These are phyloP conservation scores for Colletotrichum salicis DNA, from an alignment of 2,329 filamentous ascomycete genomes.

Conservation along the genomic window DNA sequence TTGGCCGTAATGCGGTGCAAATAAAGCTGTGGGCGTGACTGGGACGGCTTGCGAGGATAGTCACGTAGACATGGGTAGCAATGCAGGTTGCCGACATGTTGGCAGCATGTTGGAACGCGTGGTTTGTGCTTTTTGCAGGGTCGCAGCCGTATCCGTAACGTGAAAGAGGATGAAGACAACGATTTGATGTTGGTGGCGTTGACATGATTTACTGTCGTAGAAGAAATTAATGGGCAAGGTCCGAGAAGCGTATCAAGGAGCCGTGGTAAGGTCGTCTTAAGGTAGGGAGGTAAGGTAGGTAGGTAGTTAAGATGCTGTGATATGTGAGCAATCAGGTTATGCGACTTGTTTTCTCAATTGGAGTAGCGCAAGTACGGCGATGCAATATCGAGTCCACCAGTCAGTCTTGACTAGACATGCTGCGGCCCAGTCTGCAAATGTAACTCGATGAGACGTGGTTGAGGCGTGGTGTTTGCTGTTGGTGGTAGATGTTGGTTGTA, in stretches of 20 bases:
- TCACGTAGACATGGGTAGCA: neutral
- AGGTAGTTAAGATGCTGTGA: neutral
- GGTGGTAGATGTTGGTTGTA: neutral
- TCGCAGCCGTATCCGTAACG: neutral
- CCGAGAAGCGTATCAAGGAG: neutral
- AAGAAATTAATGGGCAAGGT: neutral
- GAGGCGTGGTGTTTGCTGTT: neutral
- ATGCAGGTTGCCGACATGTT: neutral
- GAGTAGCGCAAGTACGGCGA: neutral
- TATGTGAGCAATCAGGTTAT: neutral
- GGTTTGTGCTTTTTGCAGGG: conserved; percentile 3
- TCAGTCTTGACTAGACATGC: neutral
- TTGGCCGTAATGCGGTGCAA: neutral
- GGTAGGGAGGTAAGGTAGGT: too few relatives aligned
- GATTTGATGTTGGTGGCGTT: neutral
- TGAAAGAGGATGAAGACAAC: neutral
- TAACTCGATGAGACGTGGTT: neutral
- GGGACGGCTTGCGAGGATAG: neutral
- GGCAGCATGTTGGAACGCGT: neutral
- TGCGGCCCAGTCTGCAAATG: neutral
- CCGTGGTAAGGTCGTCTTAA: neutral
- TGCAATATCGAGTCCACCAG: neutral
- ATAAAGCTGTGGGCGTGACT: neutral
- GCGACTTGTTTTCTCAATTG: neutral
- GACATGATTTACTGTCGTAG: neutral